phyloP scores from a whole-genome alignment of 176 grass and related monocot species.

The Hordeum vulgare region MorexV3_pseudomolecules_assembly NC_058519.1:435117585-435118084 shows the following conservation, averaged over 20 bases:
- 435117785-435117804: background rate
- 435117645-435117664: background rate
- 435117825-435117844: background rate
- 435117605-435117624: background rate
- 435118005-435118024: no score
- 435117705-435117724: background rate
- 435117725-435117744: background rate
- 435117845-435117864: background rate
- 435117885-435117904: background rate
- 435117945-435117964: no score
- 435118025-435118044: no score
- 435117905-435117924: background rate
- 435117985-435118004: no score
- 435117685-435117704: background rate
- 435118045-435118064: no score
- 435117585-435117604: background rate
- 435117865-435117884: background rate
- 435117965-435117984: no score
- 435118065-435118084: no score
- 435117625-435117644: background rate
- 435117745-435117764: background rate
- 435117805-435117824: background rate
- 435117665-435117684: background rate
- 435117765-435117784: background rate
- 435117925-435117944: background rate